Base-by-base conservation (phyloP, 768 basidiomycete species). In the Nidula microcarpa region DNA sequence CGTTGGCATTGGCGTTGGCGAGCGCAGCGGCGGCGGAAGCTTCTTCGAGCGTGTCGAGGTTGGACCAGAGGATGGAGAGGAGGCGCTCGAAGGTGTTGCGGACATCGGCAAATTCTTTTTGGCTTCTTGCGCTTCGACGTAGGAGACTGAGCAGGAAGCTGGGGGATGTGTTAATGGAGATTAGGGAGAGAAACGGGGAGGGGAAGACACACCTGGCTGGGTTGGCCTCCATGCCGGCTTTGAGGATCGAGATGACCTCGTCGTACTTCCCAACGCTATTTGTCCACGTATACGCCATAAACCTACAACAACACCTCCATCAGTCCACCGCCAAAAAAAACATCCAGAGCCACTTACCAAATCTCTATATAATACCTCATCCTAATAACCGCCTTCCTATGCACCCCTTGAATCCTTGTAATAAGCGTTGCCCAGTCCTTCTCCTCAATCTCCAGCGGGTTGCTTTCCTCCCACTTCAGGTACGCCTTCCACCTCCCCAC, bases 301-400 rank as follows among this genome's bases (percentile, higher is more conserved):
- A 94, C 91, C 93, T 96, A 57, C n/a, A 30, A 48, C 51, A 23
- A 52, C 33, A n/a, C 52, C 45, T 43, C 56, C 43, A 49, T 53
- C 33, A 54, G 36, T 1, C 13, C 35, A 16, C 30, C n/a, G 4
- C 17, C 48, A 36, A 33, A 13, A 33, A 45, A 0, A 36, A 46
- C 44, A 13, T 34, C 18, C 14, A 23, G 36, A 18, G 18, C 34
- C 44, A 64, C 77, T 47, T 58, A 93, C 97, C 96, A 98, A 52
- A 98, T 86, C 69, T 99, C 97, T 3, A 91, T 86, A 67, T 89
- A 97, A 71, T 91, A 98, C 43, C 96, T 78, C 91, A 98, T 91
- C 53, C 91, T 83, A 47, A 91, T 86, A 47, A 97, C 74, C 8
- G 94, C 94, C 69, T 96, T 94, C 57, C 87, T 80, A 65, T 97